phyloP scores from a whole-genome alignment of 2,329 filamentous ascomycete species.

The Cercospora citrullina region DNA sequence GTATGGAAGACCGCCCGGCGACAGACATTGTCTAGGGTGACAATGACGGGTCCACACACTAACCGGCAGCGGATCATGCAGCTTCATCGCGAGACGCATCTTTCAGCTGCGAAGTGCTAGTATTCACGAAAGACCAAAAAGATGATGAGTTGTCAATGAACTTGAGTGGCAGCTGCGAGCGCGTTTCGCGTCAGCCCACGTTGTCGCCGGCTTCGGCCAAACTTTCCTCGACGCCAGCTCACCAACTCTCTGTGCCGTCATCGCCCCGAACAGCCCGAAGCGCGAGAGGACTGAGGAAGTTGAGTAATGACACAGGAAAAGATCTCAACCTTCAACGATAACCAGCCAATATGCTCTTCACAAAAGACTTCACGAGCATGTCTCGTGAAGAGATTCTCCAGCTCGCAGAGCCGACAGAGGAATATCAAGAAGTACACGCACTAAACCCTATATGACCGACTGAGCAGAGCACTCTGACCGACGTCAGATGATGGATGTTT shows the following conservation, averaged over 20 bases:
- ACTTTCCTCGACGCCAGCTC: neutral
- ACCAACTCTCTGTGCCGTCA: neutral
- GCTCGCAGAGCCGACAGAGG: conserved; percentile 22
- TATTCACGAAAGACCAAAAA: no score
- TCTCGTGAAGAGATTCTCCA: conserved; percentile 21
- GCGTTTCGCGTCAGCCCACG: neutral
- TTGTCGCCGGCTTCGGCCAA: conserved; percentile 1
- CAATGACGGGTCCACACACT: no score
- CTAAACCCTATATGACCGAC: neutral
- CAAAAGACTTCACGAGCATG: conserved; percentile 22
- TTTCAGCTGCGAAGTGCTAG: neutral
- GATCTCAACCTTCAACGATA: neutral
- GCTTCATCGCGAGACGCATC: neutral
- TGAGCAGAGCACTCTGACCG: neutral
- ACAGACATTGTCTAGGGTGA: no score
- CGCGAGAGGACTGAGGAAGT: neutral
- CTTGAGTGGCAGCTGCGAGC: neutral
- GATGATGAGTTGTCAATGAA: no score
- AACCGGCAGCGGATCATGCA: no score
- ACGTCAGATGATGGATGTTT: conserved; percentile 19
- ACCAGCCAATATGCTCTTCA: conserved; percentile 13
- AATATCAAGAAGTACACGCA: conserved; percentile 22
- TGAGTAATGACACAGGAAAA: neutral
- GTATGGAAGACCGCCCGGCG: no score
- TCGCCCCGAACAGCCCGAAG: neutral